These are phyloP conservation scores for Lactarius deliciosus DNA, from an alignment of 768 basidiomycete genomes.

Conservation along the genomic window DNA sequence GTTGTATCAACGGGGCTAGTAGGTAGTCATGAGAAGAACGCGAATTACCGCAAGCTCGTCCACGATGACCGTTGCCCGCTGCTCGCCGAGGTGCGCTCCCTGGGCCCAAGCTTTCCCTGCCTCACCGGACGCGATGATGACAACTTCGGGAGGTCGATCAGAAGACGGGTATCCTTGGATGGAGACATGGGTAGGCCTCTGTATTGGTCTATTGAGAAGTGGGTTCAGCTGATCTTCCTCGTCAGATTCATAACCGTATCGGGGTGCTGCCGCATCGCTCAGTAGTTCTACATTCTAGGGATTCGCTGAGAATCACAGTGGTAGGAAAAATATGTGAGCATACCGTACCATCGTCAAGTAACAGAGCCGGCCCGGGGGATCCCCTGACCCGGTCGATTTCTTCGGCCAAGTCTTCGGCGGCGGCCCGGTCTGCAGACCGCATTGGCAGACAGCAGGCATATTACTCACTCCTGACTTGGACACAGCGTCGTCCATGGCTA, in stretches of 20 bases:
- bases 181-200: constrained; percentile 1
- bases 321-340: not conserved
- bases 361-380: not conserved
- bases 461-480: not conserved
- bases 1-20: not conserved
- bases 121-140: constrained; percentile 29
- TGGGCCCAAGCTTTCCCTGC: constrained; percentile 31
- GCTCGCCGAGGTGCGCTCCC: constrained; percentile 30
- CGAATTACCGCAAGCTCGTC: constrained; percentile 23
- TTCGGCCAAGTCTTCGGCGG: not conserved
- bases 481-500: not conserved
- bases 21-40: not conserved
- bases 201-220: constrained; percentile 12
- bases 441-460: not conserved
- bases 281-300: constrained; percentile 29
- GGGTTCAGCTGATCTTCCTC: constrained; percentile 34
- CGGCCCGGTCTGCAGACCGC: too few species aligned
- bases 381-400: not conserved
- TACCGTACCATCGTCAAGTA: constrained; percentile 1
- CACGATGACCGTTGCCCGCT: constrained; percentile 22
- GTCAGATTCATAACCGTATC: constrained; percentile 34
- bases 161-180: constrained; percentile 5
- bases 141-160: not conserved
- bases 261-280: constrained; percentile 32
- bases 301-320: not conserved